Percentiles rank a stretch among this genome's conserved stretches.
Conservation (phyloP, 83 land plant species). For the Picea mariana region DNA sequence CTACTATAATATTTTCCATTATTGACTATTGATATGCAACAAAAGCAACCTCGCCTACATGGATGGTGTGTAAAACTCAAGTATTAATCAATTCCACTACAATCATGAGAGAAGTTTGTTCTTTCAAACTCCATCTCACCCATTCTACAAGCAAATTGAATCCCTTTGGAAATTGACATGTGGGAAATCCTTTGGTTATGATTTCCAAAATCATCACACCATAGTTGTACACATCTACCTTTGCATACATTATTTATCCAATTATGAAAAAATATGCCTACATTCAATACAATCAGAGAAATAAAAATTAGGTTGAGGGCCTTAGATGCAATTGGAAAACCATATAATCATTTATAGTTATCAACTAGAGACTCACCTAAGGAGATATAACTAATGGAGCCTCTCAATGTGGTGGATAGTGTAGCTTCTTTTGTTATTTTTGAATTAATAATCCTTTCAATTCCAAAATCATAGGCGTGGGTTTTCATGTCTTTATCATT, state of each 20-base stretch:
- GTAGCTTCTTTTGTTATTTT: neutral
- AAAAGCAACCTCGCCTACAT: too few species aligned
- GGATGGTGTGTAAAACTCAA: too few species aligned
- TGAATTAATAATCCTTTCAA: neutral
- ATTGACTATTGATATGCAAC: too few species aligned
- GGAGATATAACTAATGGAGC: conserved; percentile 20
- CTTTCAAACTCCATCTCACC: neutral
- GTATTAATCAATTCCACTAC: too few species aligned
- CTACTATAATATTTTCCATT: too few species aligned
- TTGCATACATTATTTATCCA: neutral
- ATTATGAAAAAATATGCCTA: too few species aligned
- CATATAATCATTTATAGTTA: too few species aligned
- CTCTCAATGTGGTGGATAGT: neutral
- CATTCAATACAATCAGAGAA: neutral
- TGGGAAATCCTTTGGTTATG: neutral
- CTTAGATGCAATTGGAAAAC: too few species aligned
- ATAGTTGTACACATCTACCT: neutral
- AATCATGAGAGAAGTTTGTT: too few species aligned
- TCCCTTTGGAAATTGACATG: neutral
- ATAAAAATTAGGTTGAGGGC: too few species aligned
- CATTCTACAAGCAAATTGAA: neutral
- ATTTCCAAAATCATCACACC: neutral
- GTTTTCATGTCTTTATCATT: conserved; percentile 14
- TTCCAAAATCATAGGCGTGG: conserved; percentile 18
- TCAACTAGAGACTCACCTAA: conserved; percentile 2